Percentiles rank a stretch among this genome's conserved stretches.
Evolutionary conservation across 768 basidiomycete species (phyloP).

Genomic region (Tremella mesenterica): DNA sequence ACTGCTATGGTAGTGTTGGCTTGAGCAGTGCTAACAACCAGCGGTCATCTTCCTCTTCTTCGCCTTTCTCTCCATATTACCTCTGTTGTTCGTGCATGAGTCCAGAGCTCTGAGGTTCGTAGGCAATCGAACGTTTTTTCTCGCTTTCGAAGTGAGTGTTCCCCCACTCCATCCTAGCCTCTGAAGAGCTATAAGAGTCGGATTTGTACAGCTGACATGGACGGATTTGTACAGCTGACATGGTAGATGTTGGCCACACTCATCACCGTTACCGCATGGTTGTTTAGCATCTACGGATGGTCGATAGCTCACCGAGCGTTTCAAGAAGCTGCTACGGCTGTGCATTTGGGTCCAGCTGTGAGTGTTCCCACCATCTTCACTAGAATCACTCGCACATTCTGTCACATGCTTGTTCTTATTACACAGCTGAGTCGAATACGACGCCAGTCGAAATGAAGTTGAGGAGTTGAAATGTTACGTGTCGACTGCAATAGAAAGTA

Average conservation of each 20-base stretch:
- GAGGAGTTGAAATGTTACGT: neutral
- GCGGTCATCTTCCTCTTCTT: slow-evolving; percentile 40
- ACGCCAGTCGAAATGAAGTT: no score
- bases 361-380: no score
- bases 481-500: neutral
- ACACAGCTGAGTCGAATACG: no score
- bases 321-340: slow-evolving; percentile 17
- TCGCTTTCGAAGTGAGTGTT: slow-evolving; percentile 27
- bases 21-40: slow-evolving; percentile 3
- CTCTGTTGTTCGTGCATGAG: slow-evolving; percentile 42
- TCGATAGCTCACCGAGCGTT: slow-evolving; percentile 37
- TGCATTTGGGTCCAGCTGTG: slow-evolving; percentile 33
- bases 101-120: slow-evolving; percentile 33
- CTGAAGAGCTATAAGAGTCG: neutral
- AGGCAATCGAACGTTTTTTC: slow-evolving; percentile 39
- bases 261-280: slow-evolving; percentile 29
- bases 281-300: slow-evolving; percentile 41
- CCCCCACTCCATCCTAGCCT: neutral
- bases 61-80: slow-evolving; percentile 39
- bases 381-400: no score
- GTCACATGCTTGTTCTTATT: no score
- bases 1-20: neutral
- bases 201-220: neutral
- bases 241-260: slow-evolving; percentile 25
- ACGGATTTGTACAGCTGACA: neutral